Conservation (phyloP, 495 filamentous ascomycete genomes). For the Aspergillus sclerotioniger region DNA sequence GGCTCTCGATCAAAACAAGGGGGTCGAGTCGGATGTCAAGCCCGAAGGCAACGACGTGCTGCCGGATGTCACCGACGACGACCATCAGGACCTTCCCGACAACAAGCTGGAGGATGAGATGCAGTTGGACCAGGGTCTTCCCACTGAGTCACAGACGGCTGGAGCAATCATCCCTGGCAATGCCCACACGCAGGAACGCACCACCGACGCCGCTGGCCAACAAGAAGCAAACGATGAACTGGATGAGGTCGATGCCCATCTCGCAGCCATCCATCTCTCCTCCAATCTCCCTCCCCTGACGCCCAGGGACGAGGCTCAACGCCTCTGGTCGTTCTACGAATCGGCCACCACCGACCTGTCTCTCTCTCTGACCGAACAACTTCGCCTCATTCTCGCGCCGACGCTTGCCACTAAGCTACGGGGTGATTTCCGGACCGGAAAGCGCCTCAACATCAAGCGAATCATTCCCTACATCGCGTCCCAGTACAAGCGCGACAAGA, state of each 20-base stretch:
- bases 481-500: constrained; percentile 97
- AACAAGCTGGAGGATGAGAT: constrained; percentile 49
- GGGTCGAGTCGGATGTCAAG: constrained; percentile 68
- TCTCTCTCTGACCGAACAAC: constrained; percentile 82
- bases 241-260: constrained; percentile 68
- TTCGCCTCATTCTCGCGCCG: constrained; percentile 91
- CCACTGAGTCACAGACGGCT: constrained; percentile 39
- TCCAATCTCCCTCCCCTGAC: constrained; percentile 39
- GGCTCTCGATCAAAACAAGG: constrained; percentile 80
- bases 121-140: constrained; percentile 42
- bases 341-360: constrained; percentile 79
- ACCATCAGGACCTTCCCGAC: constrained; percentile 50
- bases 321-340: constrained; percentile 85
- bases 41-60: constrained; percentile 51
- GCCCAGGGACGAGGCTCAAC: constrained; percentile 61
- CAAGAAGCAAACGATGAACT: constrained; percentile 58
- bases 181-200: constrained; percentile 32
- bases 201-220: constrained; percentile 33
- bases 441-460: constrained; percentile 96
- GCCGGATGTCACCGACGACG: constrained; percentile 59
- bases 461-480: constrained; percentile 99
- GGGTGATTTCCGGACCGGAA: constrained; percentile 95
- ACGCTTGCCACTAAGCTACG: constrained; percentile 95
- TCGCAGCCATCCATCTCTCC: constrained; percentile 69
- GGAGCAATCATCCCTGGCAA: constrained; percentile 44